Evolutionary conservation across 2,329 filamentous ascomycete genomes (phyloP).

Genomic region (Colletotrichum sp.): DNA sequence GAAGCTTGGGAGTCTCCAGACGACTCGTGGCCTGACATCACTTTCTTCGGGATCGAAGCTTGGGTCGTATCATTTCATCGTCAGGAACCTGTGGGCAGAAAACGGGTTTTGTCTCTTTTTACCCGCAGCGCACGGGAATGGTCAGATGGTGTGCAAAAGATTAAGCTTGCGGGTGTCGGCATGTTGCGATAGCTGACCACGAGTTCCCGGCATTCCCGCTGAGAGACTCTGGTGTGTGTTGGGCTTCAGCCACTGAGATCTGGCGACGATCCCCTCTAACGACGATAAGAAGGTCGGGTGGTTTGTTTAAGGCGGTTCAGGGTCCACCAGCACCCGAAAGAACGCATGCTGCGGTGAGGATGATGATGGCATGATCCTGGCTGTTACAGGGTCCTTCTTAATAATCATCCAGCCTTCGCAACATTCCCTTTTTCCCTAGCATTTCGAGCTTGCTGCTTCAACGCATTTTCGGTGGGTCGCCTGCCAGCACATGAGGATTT

Average conservation of each 20-base stretch:
- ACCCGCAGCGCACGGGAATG: background rate
- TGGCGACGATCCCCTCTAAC: background rate
- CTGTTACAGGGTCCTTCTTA: background rate
- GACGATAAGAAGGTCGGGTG: background rate
- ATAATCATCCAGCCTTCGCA: background rate
- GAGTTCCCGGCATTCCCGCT: background rate
- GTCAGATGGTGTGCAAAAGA: background rate
- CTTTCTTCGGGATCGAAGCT: background rate
- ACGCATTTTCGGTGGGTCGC: background rate
- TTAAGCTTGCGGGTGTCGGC: background rate
- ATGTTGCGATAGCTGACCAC: background rate
- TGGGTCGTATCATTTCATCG: background rate
- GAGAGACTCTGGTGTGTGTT: background rate
- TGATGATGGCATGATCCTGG: conserved; percentile 11
- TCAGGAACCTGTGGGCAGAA: background rate
- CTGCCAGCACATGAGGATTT: background rate
- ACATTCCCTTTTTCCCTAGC: background rate
- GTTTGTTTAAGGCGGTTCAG: background rate
- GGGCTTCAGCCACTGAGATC: background rate
- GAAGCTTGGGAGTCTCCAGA: background rate
- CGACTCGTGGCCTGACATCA: conserved; percentile 5
- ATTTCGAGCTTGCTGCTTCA: background rate
- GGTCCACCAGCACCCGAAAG: background rate
- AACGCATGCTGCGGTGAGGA: background rate
- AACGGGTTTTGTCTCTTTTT: background rate